Base-by-base conservation (phyloP, 495 filamentous ascomycete genomes). In the Trichocladium antarcticum region DNA sequence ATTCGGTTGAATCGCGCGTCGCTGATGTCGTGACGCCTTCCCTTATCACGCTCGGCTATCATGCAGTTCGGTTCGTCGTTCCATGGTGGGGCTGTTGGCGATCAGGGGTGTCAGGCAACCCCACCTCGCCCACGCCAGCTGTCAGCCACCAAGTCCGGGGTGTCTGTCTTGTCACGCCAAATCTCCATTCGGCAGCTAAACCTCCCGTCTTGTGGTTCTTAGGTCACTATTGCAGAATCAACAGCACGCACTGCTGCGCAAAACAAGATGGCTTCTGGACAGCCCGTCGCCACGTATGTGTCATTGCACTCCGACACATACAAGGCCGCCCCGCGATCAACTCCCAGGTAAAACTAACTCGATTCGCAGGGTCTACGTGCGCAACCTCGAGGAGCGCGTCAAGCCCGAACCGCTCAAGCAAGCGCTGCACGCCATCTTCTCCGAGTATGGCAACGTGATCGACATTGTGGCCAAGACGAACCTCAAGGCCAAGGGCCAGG, bases 401-500 rank as follows among this genome's bases (percentile, higher is more conserved):
- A 95, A 95, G 60, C 72, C 85, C 45, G 81, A 85, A 16, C 61
- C 80, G 34, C 76, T 98, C 15, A 88, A 82, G 56, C 77, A 82
- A 55, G 76, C 86, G 0, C 74, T 97, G 19, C 59, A 60, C 5
- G 79, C 83, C 57, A 78, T 97, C 61, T 99, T 99, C 70, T 78
- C 78, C 38, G 87, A 95, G 60, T 96, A 88, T 67, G 92, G 92
- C 59, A 85, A 74, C 47, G 77, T 99, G 57, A 69, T 97, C 57
- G 92, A 99, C 50, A 79, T 99, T 49, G 78, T 97, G 46, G 88
- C 88, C 34, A 97, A 97, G 73, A 84, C 75, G 39, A 95, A 90
- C 62, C 71, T 97, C 29, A 88, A 86, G 60, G 84, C 87, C 47
- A 95, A 93, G 66, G 92, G 92, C 37, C 92, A 99, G 68, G 92